These are phyloP conservation scores for Tulasnella sp. DNA, from an alignment of 768 basidiomycete species.

Conservation along the genomic window DNA sequence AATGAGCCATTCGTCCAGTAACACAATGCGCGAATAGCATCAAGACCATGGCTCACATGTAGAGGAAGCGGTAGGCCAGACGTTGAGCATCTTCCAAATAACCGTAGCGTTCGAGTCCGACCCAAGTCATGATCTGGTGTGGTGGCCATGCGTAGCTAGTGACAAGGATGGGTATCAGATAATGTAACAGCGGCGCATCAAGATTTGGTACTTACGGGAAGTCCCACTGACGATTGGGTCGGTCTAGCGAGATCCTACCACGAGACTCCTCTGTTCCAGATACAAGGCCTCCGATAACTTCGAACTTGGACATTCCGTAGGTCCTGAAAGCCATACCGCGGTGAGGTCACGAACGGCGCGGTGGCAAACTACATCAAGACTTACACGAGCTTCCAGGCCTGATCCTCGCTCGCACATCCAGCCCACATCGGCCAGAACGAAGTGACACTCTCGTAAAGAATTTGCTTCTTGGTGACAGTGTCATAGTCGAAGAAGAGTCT, in stretches of 20 bases:
- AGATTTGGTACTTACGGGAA: slow-evolving; percentile 64
- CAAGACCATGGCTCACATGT: slow-evolving; percentile 58
- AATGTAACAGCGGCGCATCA: slow-evolving; percentile 20
- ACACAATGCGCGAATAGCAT: not conserved
- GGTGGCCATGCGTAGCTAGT: slow-evolving; percentile 80
- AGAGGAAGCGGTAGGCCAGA: slow-evolving; percentile 92
- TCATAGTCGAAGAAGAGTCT: slow-evolving; percentile 95
- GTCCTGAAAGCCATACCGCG: slow-evolving; percentile 36
- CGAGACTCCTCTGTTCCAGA: slow-evolving; percentile 95
- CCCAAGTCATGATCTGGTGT: slow-evolving; percentile 98
- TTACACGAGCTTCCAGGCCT: slow-evolving; percentile 87
- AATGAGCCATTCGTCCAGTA: not conserved
- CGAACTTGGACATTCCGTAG: slow-evolving; percentile 86
- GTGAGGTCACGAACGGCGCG: not conserved
- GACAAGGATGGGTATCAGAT: not conserved
- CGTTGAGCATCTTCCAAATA: slow-evolving; percentile 90
- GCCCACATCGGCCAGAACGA: slow-evolving; percentile 96
- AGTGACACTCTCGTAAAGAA: slow-evolving; percentile 94
- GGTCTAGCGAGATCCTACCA: slow-evolving; percentile 88
- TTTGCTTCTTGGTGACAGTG: slow-evolving; percentile 82
- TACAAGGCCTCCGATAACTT: slow-evolving; percentile 89
- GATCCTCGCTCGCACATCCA: slow-evolving; percentile 92
- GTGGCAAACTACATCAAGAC: slow-evolving; percentile 32
- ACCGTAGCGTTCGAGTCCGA: slow-evolving; percentile 92
- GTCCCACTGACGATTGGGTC: slow-evolving; percentile 98